Evolutionary conservation across 2,329 filamentous ascomycete genomes (phyloP).

Genomic region (Bipolaris sorokiniana): DNA sequence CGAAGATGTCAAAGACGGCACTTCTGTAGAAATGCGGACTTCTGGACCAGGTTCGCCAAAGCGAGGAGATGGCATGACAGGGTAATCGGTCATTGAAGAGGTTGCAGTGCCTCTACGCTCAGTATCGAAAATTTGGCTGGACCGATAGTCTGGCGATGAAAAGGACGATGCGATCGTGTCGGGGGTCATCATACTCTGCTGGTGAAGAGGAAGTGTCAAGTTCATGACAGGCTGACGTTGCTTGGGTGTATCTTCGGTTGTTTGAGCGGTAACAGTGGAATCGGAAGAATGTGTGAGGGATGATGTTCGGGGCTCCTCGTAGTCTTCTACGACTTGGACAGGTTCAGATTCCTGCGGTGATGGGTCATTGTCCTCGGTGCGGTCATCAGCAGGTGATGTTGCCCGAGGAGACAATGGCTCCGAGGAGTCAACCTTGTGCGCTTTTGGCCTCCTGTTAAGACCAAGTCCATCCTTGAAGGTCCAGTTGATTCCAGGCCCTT

Average conservation of each 20-base stretch:
- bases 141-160: constrained; percentile 69
- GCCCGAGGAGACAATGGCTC: constrained; percentile 39
- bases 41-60: constrained; percentile 78
- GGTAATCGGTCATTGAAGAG: constrained; percentile 75
- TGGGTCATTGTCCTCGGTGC: constrained; percentile 18
- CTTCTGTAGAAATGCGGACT: constrained; percentile 73
- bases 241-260: constrained; percentile 41
- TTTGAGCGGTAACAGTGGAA: constrained; percentile 52
- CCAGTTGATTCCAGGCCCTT: constrained; percentile 53
- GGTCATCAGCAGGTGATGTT: constrained; percentile 16
- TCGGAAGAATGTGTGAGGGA: constrained; percentile 59
- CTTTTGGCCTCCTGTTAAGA: constrained; percentile 35
- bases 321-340: constrained; percentile 54
- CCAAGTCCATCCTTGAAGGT: constrained; percentile 51
- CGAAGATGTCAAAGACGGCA: constrained; percentile 76
- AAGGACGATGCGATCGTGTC: constrained; percentile 64
- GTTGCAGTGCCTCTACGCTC: constrained; percentile 76
- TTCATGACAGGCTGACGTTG: constrained; percentile 47
- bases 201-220: constrained; percentile 47
- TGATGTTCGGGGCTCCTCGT: constrained; percentile 57
- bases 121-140: constrained; percentile 70
- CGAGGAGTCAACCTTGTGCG: constrained; percentile 11
- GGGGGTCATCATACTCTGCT: constrained; percentile 66
- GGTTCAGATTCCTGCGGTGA: constrained; percentile 36
- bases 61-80: constrained; percentile 71